Base-by-base conservation (phyloP, 306 rosid species). In the Citrullus amarus region DNA sequence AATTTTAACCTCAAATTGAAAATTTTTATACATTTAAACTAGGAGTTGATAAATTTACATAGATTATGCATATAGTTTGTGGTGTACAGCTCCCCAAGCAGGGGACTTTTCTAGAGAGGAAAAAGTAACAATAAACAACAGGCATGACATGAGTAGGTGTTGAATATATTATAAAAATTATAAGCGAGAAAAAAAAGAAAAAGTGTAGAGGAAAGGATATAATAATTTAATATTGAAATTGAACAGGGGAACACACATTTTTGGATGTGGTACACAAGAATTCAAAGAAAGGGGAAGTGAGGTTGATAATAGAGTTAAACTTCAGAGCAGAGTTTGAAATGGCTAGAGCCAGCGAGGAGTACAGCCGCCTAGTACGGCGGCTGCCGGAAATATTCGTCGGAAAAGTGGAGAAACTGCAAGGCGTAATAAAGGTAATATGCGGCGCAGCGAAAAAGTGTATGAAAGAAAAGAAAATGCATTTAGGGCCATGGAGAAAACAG, bases 401-500 rank as follows among this genome's bases (percentile, higher is more conserved):
- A 8, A 94, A 94, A 76, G 85, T 78, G 1, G 97, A 94, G 74
- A 89, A 96, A 83, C 59, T 94, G 6, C 81, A 82, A 2, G 78
- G 41, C 60, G 44, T 94, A 36, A 86, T 89, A 9, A 91, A 91
- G 82, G 51, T 91, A 3, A 11, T 93, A 81, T 93, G 97, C 82
- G 75, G 86, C 72, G 97, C 81, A 9, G 96, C 91, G 3, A 91
- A 93, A 77, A 90, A 80, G 84, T 91, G 97, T 86, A 91, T 91
- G 98, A 87, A 89, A 83, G 93, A 91, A 34, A 93, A 86, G 81
- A 91, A 86, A 78, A 88, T 93, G 92, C 97, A 93, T 76, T 68
- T 93, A 89, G 98, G 97, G 8, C 98, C 98, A 38, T 93, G 98
- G 98, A 86, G 98, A 77, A 93, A 89, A 85, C 91, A 89, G 30